Evolutionary conservation across 805 yeast species (phyloP), one percentile per base, ranked within the genome.

Genomic region (Candida morakotiae): DNA sequence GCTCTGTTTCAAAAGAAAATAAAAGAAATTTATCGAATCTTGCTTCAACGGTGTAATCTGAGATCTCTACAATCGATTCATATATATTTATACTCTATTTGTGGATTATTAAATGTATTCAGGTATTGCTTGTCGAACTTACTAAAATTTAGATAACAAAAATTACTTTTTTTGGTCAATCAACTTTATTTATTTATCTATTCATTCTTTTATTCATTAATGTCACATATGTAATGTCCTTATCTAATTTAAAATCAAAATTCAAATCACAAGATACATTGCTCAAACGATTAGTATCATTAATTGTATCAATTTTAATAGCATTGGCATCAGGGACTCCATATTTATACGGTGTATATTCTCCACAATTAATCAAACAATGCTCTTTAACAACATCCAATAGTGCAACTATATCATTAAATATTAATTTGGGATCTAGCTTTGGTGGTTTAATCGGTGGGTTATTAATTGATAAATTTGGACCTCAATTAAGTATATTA

Each of bases 291-390:
- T 27, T 35, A 17, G 15, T 27, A n/a, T 26, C 70, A 1, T 51
- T 67, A 27, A 34, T 47, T 9, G 52, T 53, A 16, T 61, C 71
- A 10, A 47, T 64, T 10, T 50, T 81, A 13, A 79, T 79, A 7
- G 73, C 85, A 0, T 49, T 83, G 32, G 87, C 83, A 0, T 72
- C 87, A 3, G 91, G 93, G 2, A 83, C 88, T 2, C 84, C 87
- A 0, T 84, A 84, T 48, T 61, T 82, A 10, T 84, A 78, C 53
- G 85, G 89, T 0, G 75, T 78, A n/a, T 84, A 77, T 52, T 79
- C 87, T 1, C 89, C 91, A 2, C 88, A 83, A 52, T 60, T 84
- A 44, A 70, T 81, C 19, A 60, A 66, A 18, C 61, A 69, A 46
- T 75, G 83, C 17, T 71, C 77, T 0, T 64, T 83, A 19, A 71